Base-by-base conservation (phyloP, 371 early-diverging fungal species). In the Smittium culicis region DNA sequence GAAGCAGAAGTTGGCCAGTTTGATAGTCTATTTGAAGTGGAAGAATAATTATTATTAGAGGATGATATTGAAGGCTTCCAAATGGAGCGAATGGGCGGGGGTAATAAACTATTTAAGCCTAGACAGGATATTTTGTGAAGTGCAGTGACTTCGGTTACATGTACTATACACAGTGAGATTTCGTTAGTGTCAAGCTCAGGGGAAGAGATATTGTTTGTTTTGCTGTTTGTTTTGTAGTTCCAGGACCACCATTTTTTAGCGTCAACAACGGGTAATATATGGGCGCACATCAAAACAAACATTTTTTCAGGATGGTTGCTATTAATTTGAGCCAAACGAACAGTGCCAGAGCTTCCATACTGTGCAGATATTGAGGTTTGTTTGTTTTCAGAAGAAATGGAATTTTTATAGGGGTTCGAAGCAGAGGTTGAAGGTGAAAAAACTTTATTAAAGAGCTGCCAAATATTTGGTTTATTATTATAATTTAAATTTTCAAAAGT, bases 81-180 rank as follows among this genome's bases (percentile, higher is more conserved):
- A 32, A 62, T 29, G 27, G 54, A 64, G 3, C 27, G 8, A 2
- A 76, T 68, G 29, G 76, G 69, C 56, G 72, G 69, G 66, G 77
- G 77, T 55, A 76, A 54, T 16, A 76, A 69, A 34, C 32, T 55
- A 27, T 67, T 67, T 34, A 76, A 32, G 54, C 77, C 77, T 60
- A 60, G 34, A 57, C 73, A 73, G 14, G 76, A 72, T n/a, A 71
- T 72, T 60, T 72, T 68, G 57, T 76, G 77, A 68, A 76, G 72
- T 35, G 71, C 74, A 31, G 77, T 73, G 32, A 76, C 72, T 31
- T 76, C 77, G 57, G 77, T 73, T 32, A 76, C 72, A 34, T 76
- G 74, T 58, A 76, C 73, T 25, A 76, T 64, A 25, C 75, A 74
- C 66, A 76, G 68, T 58, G 31, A 29, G 17, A 25, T 24, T 34